These are phyloP conservation scores for Colletotrichum sansevieriae DNA, from an alignment of 2,329 filamentous ascomycete genomes.

Conservation along the genomic window DNA sequence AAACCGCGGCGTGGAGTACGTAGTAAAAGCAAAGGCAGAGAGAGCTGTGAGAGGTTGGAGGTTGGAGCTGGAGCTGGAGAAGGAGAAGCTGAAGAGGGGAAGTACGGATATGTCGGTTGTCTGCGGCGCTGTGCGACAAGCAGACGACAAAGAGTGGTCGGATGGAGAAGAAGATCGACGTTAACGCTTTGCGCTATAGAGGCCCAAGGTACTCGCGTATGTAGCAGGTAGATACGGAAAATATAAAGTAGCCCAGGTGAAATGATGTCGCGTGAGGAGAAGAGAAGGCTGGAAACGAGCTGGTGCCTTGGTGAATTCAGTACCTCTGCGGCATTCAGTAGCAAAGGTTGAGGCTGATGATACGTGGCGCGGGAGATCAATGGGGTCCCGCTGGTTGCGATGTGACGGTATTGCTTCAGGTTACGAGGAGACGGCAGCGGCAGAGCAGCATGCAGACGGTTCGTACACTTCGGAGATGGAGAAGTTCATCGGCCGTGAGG, in stretches of 20 bases:
- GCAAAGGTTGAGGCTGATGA: conserved; percentile 28
- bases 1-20: conserved; percentile 4
- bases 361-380: conserved; percentile 36
- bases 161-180: conserved; percentile 29
- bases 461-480: conserved; percentile 41
- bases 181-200: neutral
- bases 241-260: neutral
- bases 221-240: neutral
- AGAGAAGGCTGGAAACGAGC: conserved; percentile 7
- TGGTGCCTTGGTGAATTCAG: conserved; percentile 38
- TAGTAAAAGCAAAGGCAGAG: neutral
- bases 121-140: conserved; percentile 37
- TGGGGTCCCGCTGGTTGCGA: conserved; percentile 10
- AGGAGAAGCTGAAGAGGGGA: conserved; percentile 27
- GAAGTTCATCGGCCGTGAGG: conserved; percentile 27
- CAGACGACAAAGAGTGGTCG: conserved; percentile 23
- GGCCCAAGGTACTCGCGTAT: neutral
- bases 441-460: conserved; percentile 25
- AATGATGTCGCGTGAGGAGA: conserved; percentile 36
- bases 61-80: conserved; percentile 14
- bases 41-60: neutral
- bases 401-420: conserved; percentile 19
- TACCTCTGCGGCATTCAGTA: conserved; percentile 8
- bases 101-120: conserved; percentile 35
- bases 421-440: conserved; percentile 1